A percentile compares a stretch with the other conserved stretches of the same genome.
Evolutionary conservation across 2,329 filamentous ascomycete genomes (phyloP).

Genomic region (Magnaporthiopsis incrustans): DNA sequence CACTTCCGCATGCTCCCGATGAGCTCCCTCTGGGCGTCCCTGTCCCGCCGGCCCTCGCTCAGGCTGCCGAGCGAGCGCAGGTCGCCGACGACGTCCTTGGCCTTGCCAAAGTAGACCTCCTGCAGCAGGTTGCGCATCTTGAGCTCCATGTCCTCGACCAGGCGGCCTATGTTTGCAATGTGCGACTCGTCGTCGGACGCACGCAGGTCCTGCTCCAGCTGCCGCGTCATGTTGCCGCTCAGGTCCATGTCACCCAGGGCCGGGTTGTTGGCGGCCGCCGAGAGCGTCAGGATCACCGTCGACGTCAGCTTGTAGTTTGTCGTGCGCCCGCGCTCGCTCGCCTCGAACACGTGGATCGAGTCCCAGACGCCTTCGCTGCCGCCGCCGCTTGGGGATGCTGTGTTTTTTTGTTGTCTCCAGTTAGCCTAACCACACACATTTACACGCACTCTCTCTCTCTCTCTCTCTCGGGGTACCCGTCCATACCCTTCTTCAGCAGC

Average conservation of each 20-base stretch:
- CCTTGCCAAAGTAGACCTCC: constrained; percentile 99
- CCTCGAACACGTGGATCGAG: constrained; percentile 97
- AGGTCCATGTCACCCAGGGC: constrained; percentile 81
- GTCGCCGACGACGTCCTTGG: constrained; percentile 96
- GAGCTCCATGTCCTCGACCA: constrained; percentile 99
- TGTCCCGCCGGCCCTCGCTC: constrained; percentile 76
- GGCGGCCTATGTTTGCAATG: constrained; percentile 85
- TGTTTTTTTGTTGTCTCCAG: neutral
- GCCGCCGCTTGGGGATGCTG: constrained; percentile 55
- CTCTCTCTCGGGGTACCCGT: neutral
- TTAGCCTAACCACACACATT: no score
- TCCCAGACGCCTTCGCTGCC: constrained; percentile 83
- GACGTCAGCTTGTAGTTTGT: constrained; percentile 97
- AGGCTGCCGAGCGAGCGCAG: constrained; percentile 77
- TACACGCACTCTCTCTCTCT: no score
- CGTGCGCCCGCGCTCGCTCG: constrained; percentile 81
- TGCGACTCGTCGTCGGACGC: constrained; percentile 72
- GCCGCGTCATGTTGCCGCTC: constrained; percentile 94
- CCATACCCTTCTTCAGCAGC: constrained; percentile 82
- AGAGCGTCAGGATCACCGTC: constrained; percentile 87
- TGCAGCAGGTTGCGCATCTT: constrained; percentile 98
- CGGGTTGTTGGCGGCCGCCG: constrained; percentile 46
- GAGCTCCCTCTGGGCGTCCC: constrained; percentile 81
- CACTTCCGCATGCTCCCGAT: constrained; percentile 51
- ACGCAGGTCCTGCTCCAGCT: constrained; percentile 78